A percentile compares a stretch with the other conserved stretches of the same genome.
These are phyloP conservation scores for Crepidotus variabilis DNA, from an alignment of 768 basidiomycete genomes.

Conservation along the genomic window DNA sequence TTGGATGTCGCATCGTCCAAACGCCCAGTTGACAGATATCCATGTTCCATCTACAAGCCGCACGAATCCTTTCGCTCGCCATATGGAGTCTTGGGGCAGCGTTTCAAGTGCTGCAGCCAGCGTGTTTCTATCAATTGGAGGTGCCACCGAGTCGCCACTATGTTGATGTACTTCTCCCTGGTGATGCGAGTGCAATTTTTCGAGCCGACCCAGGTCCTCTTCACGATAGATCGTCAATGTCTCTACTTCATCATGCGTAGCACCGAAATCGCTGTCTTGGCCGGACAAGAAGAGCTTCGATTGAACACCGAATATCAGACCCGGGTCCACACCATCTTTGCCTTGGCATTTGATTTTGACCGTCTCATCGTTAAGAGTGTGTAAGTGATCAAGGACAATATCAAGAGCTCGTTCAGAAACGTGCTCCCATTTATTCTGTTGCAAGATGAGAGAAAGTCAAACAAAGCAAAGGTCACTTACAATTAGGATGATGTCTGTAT, in stretches of 20 bases:
- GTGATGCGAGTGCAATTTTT: background rate
- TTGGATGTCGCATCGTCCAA: conserved; percentile 74
- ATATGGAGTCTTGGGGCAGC: conserved; percentile 67
- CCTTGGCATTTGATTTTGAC: conserved; percentile 75
- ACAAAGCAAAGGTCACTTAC: conserved; percentile 37
- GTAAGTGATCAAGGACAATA: conserved; percentile 79
- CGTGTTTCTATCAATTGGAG: conserved; percentile 28
- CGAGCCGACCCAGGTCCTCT: background rate
- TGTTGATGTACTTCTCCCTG: background rate
- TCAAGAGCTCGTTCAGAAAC: conserved; percentile 78
- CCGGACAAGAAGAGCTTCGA: conserved; percentile 63
- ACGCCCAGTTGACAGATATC: conserved; percentile 89
- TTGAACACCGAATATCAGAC: conserved; percentile 85
- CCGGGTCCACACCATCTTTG: conserved; percentile 66
- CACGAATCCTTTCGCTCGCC: conserved; percentile 87
- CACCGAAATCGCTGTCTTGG: conserved; percentile 11
- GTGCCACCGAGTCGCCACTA: conserved; percentile 3
- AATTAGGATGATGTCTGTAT: conserved; percentile 87
- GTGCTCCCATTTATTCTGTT: conserved; percentile 88
- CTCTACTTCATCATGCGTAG: conserved; percentile 84
- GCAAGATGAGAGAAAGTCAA: conserved; percentile 4
- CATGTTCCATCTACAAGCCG: conserved; percentile 35
- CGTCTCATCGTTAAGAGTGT: conserved; percentile 86
- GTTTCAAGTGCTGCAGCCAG: conserved; percentile 44
- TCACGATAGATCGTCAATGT: conserved; percentile 63